Base-by-base conservation (phyloP, 495 filamentous ascomycete species). In the Podospora comata region DNA sequence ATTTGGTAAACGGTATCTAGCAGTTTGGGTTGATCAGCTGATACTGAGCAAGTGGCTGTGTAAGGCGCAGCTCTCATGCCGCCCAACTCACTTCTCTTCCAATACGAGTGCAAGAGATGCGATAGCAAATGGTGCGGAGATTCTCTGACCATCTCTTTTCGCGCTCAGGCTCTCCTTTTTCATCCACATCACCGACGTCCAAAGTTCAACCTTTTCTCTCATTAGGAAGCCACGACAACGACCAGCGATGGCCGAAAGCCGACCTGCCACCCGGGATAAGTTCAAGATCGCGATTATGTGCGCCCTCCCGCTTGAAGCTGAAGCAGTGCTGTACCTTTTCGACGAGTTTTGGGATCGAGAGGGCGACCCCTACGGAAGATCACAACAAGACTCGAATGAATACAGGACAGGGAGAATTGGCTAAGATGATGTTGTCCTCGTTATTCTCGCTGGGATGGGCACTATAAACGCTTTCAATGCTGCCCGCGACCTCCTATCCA, bases 321-420 rank as follows among this genome's bases (percentile, higher is more conserved):
- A 77, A 26, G 79, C 79, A 54, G 75, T 78, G 1, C 13, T 4
- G 2, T 34, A 62, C 19, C 56, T 70, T 18, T 68, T 74, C 23
- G 76, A 81, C 65, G 62, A 72, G 20, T 71, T 68, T 53, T 80
- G 71, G 67, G 71, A 73, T n/a, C 55, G 70, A 6, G 64, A 75
- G 6, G 73, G 71, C 54, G 67, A 71, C n/a, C 18, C 6, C 26
- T 76, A 72, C 60, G 68, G 67, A 0, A 68, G 69, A 65, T 70
- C 69, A n/a, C 60, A 65, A 16, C 68, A 71, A 0, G 77, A 77
- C 62, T 20, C 7, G 11, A 80, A 82, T 62, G 60, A 64, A 0
- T 84, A 83, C 68, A 77, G 70, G 0, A 76, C 61, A 18, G 81
- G 81, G 15, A 70, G 68, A 6, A 78, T 83, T 9, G 77, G 76